Base-by-base conservation (phyloP, 1,139 yeast genomes). In the Kluyveromyces sp. region DNA sequence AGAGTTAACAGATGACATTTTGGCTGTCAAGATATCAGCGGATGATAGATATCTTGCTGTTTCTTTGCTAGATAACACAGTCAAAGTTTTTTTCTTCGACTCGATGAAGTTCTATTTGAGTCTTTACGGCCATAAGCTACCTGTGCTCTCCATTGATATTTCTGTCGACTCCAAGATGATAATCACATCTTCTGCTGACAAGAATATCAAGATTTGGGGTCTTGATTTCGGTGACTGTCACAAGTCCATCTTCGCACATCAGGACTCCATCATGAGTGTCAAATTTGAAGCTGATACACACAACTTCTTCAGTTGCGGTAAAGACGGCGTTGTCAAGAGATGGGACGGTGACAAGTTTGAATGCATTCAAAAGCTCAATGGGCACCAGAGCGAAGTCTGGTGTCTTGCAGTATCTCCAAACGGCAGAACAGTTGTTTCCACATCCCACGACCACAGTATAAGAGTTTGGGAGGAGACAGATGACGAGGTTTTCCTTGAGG, bases 281-380 rank as follows among this genome's bases (percentile, higher is more conserved):
- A 76, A 70, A 48, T 92, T 92, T 58, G 75, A 88, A 48, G 94
- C 95, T 1, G 82, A 80, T 15, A 74, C 85, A 11, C 96, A 89
- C 62, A 79, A 89, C 63, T 88, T 94, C 63, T 85, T 94, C 65
- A 83, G 95, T 42, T 80, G 88, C 47, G 83, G 94, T 39, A 92
- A 92, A 62, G 99, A 92, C 64, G 89, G 87, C 12, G 66, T 82
- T 50, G 76, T 92, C 46, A 92, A 94, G 65, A 88, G 87, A 63
- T 92, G 98, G 98, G 98, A 92, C 64, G 98, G 97, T 52, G 95
- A 86, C 58, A 92, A 92, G 66, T 92, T 92, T 63, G 96, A 87
- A 56, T 85, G 94, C 63, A 78, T 92, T 51, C 97, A 92, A 64
- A 84, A 83, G 58, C 69, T 89, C 38, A 76, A 85, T 2, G 94